Evolutionary conservation across 208 protist genomes (phyloP).

Genomic region (Tetramitus jugosus): DNA sequence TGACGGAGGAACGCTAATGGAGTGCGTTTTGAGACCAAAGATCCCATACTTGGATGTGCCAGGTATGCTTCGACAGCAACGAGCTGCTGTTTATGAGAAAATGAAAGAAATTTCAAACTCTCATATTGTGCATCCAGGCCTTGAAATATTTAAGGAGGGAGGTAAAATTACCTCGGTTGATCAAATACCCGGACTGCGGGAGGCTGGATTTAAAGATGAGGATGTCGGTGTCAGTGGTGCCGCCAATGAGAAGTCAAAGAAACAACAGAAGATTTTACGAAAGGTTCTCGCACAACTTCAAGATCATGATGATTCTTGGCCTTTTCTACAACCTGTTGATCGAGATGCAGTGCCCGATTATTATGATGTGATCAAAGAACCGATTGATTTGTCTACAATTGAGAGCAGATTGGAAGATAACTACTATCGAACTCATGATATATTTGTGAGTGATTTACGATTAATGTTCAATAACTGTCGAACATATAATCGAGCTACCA

Average conservation of each 20-base stretch:
- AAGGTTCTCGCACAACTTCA: neutral
- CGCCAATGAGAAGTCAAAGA: neutral
- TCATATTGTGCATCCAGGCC: neutral
- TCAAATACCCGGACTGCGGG: neutral
- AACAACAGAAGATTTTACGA: neutral
- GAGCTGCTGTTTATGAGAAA: neutral
- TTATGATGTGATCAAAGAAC: slow-evolving; percentile 19
- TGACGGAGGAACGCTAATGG: slow-evolving; percentile 38
- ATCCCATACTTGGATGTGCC: slow-evolving; percentile 34
- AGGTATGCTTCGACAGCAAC: slow-evolving; percentile 14
- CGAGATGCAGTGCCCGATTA: slow-evolving; percentile 23
- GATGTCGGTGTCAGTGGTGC: neutral
- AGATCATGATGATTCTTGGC: slow-evolving; percentile 14
- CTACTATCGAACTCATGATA: slow-evolving; percentile 13
- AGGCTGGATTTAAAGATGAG: neutral
- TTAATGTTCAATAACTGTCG: slow-evolving; percentile 25
- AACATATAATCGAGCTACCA: slow-evolving; percentile 1
- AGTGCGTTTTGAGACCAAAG: slow-evolving; percentile 27
- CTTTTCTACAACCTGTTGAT: slow-evolving; percentile 24
- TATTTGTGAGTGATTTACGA: slow-evolving; percentile 14
- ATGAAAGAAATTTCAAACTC: slow-evolving; percentile 1
- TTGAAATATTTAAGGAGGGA: neutral
- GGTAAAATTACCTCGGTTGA: neutral
- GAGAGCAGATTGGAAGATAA: neutral
- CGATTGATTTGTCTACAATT: slow-evolving; percentile 24